Evolutionary conservation across 768 basidiomycete species (phyloP), one percentile per base, ranked within the genome.

Genomic region (Boletus subparvulus): DNA sequence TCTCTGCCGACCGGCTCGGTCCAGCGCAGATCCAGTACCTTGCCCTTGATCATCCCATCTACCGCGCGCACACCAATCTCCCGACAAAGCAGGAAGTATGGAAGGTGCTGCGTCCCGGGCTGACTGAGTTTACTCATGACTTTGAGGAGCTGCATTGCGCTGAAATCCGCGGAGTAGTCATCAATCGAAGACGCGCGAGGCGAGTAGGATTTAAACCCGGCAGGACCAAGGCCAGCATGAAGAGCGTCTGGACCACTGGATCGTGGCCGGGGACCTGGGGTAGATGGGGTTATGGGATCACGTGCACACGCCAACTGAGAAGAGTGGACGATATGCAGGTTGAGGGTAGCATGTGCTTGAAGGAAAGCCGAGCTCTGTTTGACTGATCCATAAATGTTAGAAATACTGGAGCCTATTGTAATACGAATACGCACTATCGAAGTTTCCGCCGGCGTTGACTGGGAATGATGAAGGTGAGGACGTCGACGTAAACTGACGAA

Each of bases 291-390:
- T 21, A 56, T 72, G 52, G 65, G 69, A 32, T 71, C 68, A 62
- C 70, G 72, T 49, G 72, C 64, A 55, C 73, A 69, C 0, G 80
- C 67, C 1, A 83, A 73, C 66, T 91, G 88, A 2, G 87, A 86
- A 3, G 90, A 87, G 63, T 93, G 90, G 50, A 94, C 89, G 69
- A 94, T 88, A 68, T 94, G 92, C 14, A 94, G 81, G 61, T 94
- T 93, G 53, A 94, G 80, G 2, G 91, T 76, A 1, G 90, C 80
- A 56, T 93, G 88, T 0, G 92, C 92, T 74, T 93, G 92, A 24
- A 93, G 80, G 75, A 91, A 93, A 65, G 90, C 88, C 0, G 90
- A 89, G 55, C 86, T 85, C 63, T 88, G 86, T 63, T 85, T 85
- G 69, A 91, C 89, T 92, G 60, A 32, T 28, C 47, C 40, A 57